These are phyloP conservation scores for Termitomyces sp. DNA, from an alignment of 768 basidiomycete genomes.

Conservation along the genomic window DNA sequence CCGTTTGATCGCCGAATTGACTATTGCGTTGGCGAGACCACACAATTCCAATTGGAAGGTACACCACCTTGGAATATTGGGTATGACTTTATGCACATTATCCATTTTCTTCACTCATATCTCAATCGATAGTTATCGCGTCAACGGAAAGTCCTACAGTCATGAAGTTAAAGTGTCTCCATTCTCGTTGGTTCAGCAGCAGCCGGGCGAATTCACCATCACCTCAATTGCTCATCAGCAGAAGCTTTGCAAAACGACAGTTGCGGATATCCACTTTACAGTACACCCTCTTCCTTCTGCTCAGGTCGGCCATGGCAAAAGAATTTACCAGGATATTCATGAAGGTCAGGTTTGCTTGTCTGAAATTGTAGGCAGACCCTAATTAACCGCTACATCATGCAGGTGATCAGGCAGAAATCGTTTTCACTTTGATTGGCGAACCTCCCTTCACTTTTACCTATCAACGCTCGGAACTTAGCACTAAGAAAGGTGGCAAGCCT, in stretches of 20 bases:
- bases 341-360: conserved; percentile 52
- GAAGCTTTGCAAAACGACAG: conserved; percentile 81
- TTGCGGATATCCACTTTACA: conserved; percentile 66
- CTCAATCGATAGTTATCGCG: conserved; percentile 56
- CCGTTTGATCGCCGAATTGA: conserved; percentile 76
- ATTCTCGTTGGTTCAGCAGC: conserved; percentile 81
- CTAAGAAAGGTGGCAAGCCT: conserved; percentile 62
- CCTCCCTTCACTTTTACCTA: conserved; percentile 97
- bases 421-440: conserved; percentile 85
- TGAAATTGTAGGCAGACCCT: not conserved
- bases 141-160: conserved; percentile 68
- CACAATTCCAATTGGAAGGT: conserved; percentile 92
- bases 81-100: conserved; percentile 32
- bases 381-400: not conserved
- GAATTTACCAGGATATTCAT: conserved; percentile 79
- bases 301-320: conserved; percentile 81
- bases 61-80: conserved; percentile 89
- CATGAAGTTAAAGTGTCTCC: conserved; percentile 77
- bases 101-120: conserved; percentile 4
- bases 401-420: conserved; percentile 93
- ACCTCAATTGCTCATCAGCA: conserved; percentile 89
- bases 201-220: conserved; percentile 80
- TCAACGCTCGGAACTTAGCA: conserved; percentile 70
- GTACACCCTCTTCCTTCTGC: conserved; percentile 87
- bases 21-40: conserved; percentile 85